These are phyloP conservation scores for Nematocida sp. DNA, from an alignment of 371 early-diverging fungal species.

Conservation along the genomic window DNA sequence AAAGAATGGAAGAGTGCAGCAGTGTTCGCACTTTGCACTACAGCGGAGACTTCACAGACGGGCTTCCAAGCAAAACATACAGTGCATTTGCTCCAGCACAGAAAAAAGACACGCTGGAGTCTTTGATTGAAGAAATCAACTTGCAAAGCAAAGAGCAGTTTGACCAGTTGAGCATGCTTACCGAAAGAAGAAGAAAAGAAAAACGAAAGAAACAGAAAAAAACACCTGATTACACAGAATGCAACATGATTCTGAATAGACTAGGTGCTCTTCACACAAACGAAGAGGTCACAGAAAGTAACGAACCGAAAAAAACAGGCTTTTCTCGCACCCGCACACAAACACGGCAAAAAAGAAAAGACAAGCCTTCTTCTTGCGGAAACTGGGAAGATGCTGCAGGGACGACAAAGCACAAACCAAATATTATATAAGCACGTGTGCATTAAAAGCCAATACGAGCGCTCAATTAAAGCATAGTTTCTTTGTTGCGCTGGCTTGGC, in stretches of 20 bases:
- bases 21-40: background rate
- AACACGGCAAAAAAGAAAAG: background rate
- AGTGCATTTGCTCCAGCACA: background rate
- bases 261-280: background rate
- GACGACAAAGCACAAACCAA: conserved; percentile 2
- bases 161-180: conserved; percentile 4
- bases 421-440: conserved; percentile 46
- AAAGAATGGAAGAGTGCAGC: background rate
- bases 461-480: no score
- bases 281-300: background rate
- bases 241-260: conserved; percentile 27
- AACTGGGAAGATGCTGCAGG: conserved; percentile 34
- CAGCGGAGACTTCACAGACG: no score
- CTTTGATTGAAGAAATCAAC: conserved; percentile 24
- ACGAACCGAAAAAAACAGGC: no score
- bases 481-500: no score
- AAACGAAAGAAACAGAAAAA: conserved; percentile 6
- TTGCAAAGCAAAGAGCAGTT: background rate
- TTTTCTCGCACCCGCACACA: no score
- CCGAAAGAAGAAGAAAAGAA: background rate
- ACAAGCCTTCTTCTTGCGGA: conserved; percentile 7
- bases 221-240: conserved; percentile 8
- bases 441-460: no score
- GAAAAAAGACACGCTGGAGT: background rate
- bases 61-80: background rate